Conservation (phyloP, 257 asterid species). For the Jacaranda copaia region DNA sequence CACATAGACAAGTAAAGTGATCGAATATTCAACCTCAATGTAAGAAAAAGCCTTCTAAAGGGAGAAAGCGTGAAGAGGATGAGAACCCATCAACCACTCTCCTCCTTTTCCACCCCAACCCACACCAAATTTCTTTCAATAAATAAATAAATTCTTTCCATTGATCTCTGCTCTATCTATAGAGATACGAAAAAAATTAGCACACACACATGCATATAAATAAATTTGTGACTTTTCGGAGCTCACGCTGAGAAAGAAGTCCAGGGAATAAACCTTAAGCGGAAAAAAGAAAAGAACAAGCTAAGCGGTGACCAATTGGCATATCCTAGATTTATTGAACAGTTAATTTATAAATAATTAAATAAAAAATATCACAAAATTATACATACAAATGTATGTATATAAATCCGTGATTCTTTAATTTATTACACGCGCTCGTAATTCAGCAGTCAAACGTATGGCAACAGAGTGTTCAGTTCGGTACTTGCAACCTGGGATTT, state of each 20-base stretch:
- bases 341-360: too few relatives aligned
- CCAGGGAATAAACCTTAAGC: background rate
- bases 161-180: constrained; percentile 21
- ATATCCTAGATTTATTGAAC: too few relatives aligned
- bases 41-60: constrained; percentile 20
- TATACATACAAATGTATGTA: too few relatives aligned
- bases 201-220: background rate
- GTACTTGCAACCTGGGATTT: constrained; percentile 26
- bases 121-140: constrained; percentile 14
- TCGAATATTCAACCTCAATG: background rate
- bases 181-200: constrained; percentile 38
- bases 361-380: too few relatives aligned
- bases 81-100: constrained; percentile 36
- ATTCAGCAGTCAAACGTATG: constrained; percentile 15
- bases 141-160: constrained; percentile 17
- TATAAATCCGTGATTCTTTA: too few relatives aligned
- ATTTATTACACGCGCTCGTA: constrained; percentile 34
- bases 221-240: constrained; percentile 29
- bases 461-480: constrained; percentile 1
- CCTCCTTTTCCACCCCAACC: constrained; percentile 19
- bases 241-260: background rate
- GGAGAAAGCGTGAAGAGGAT: constrained; percentile 42
- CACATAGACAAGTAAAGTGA: background rate
- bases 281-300: constrained; percentile 9
- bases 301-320: constrained; percentile 42